phyloP scores from a whole-genome alignment of 345 rosid species.

The Eucalyptus pauciflora region DNA sequence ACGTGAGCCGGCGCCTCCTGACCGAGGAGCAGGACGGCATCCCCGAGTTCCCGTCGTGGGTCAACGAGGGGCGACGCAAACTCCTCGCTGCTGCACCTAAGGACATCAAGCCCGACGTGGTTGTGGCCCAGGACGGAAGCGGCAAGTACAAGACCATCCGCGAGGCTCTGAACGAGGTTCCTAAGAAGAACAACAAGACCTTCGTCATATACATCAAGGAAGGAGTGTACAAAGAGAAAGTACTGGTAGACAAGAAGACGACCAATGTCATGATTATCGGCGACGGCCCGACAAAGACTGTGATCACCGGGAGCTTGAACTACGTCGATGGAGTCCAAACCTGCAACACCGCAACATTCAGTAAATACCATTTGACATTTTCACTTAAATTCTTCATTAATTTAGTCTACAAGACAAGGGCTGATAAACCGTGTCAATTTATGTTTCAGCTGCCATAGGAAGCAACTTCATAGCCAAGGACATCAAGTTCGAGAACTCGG shows the following conservation, averaged over 20 bases:
- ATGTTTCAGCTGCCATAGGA: slow-evolving; percentile 27
- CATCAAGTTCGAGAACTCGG: slow-evolving; percentile 61
- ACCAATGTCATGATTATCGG: slow-evolving; percentile 45
- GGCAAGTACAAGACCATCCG: slow-evolving; percentile 51
- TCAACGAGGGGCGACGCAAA: slow-evolving; percentile 7
- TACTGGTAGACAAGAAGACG: slow-evolving; percentile 15
- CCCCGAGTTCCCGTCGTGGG: slow-evolving; percentile 34
- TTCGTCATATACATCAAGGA: slow-evolving; percentile 57
- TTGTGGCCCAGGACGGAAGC: slow-evolving; percentile 65
- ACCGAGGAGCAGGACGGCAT: not conserved
- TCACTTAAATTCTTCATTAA: not conserved
- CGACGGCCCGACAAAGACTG: slow-evolving; percentile 63
- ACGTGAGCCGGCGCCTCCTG: slow-evolving; percentile 17
- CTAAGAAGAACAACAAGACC: slow-evolving; percentile 8
- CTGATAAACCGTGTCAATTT: not conserved
- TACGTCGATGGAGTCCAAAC: slow-evolving; percentile 34
- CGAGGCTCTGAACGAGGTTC: slow-evolving; percentile 40
- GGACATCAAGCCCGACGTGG: slow-evolving; percentile 23
- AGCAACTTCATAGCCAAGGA: slow-evolving; percentile 52
- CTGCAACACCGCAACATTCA: slow-evolving; percentile 38
- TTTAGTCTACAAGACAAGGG: not conserved
- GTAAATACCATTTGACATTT: slow-evolving; percentile 2
- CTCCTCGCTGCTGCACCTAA: slow-evolving; percentile 15
- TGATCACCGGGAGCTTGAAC: slow-evolving; percentile 40
- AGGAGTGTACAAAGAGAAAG: slow-evolving; percentile 59